Evolutionary conservation across 768 basidiomycete genomes (phyloP), one percentile per base, ranked within the genome.

Genomic region (Tylopilus intermedius): DNA sequence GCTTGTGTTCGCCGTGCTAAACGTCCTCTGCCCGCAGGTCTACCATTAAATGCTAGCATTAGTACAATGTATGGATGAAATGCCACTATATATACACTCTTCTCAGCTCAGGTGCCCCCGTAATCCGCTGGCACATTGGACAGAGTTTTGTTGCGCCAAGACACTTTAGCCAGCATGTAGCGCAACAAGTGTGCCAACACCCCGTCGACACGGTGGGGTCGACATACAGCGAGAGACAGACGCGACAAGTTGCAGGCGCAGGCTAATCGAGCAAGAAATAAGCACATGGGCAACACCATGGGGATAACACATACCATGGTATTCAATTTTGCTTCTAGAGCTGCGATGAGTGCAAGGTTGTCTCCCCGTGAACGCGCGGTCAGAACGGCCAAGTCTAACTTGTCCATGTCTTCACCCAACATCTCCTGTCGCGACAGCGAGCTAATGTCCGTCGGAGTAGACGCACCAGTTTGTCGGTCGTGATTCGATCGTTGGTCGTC

Each of bases 101-200:
- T 48, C 89, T 78, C 61, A 92, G 67, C 58, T 90, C 88, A n/a
- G 76, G 72, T 8, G 87, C 87, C 2, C 76, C 75, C 26, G 89
- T 91, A 50, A 92, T 92, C 46, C 90, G 80, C 68, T 91, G 90
- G 74, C 89, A 92, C 58, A 91, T 90, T 0, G 89, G 89, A 65
- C 89, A 92, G 14, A 91, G 76, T 62, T 84, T 88, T 7, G 88
- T 90, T 10, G 87, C 81, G 21, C 86, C 86, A 40, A 92, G 74
- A 66, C 90, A 90, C n/a, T 82, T 81, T 32, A 92, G 68, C 89
- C 89, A 92, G 67, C 89, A 92, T 61, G 82, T 82, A 41, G 82
- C 75, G 63, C 89, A 92, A 58, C 86, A 90, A 0, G 87, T 87
- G 63, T 92, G 89, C 90, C 90, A 92, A 66, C 89, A 92, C 7